Base-by-base conservation (phyloP, 495 filamentous ascomycete species). In the Entonaema liquescens region DNA sequence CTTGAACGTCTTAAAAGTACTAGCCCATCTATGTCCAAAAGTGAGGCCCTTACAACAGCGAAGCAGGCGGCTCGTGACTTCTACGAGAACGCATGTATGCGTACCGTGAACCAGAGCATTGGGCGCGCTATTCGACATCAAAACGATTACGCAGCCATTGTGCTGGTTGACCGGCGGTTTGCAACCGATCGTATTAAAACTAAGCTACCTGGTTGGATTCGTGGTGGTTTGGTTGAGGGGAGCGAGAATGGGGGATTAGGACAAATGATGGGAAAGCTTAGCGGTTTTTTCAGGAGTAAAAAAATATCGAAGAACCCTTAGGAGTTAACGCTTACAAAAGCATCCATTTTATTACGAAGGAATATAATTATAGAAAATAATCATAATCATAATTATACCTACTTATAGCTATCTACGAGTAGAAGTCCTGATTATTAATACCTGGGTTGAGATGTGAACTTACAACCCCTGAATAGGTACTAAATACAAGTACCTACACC, bases 81-180 rank as follows among this genome's bases (percentile, higher is more conserved):
- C 76, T 97, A 97, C 76, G 94, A 97, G 78, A 98, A 98, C 74
- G 89, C 92, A 2, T 97, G 93, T 79, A 97, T 99, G 93, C 85
- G 95, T 44, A 93, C 95, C 13, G 96, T 99, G 42, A 99, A 99
- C 77, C 95, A 99, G 82, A 93, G 92, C 73, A 93, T 99, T 70
- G 95, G 95, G 3, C 84, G 95, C 65, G 95, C 94, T 1, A 97
- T 99, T 68, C 83, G 95, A 36, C 95, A 99, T 79, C 87, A 85
- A 13, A 86, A 86, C 38, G 95, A 99, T 72, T 98, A 96, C 79
- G 96, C 96, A 1, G 89, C 90, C 17, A 98, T 99, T 55, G 79
- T 97, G 38, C 84, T 99, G 71, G 81, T 97, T 29, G 95, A 99
- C 71, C 83, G 85, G 68, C 82, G 95, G 58, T 99, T 94, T 80